Conservation (phyloP, 257 asterid genomes). For the Oldenlandia corymbosa region DNA sequence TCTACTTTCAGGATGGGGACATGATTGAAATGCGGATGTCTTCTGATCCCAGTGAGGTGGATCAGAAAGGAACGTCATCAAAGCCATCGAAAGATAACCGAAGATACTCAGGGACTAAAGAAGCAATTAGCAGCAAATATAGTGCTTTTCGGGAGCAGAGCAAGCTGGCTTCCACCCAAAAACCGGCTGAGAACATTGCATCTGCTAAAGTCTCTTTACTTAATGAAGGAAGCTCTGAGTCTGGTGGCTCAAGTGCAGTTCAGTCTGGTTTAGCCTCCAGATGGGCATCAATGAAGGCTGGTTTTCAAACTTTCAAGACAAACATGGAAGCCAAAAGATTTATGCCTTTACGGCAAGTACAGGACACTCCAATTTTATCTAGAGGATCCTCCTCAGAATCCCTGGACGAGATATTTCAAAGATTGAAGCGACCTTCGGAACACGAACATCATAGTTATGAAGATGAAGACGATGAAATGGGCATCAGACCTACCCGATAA, state of each 20-base stretch:
- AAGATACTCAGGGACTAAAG: conserved; percentile 69
- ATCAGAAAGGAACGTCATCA: conserved; percentile 64
- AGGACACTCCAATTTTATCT: conserved; percentile 40
- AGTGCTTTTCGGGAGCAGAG: conserved; percentile 72
- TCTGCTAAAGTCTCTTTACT: conserved; percentile 86
- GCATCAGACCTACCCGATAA: conserved; percentile 29
- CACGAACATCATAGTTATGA: conserved; percentile 24
- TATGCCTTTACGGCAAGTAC: conserved; percentile 57
- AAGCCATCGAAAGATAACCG: conserved; percentile 51
- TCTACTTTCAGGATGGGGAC: conserved; percentile 39
- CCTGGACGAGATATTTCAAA: conserved; percentile 83
- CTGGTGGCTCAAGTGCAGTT: conserved; percentile 21
- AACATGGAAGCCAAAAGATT: conserved; percentile 72
- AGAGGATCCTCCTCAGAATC: conserved; percentile 67
- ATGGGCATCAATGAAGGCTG: conserved; percentile 96
- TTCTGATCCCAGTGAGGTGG: conserved; percentile 40
- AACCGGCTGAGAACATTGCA: conserved; percentile 43
- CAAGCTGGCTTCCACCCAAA: conserved; percentile 34
- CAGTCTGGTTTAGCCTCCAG: conserved; percentile 68
- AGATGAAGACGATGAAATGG: conserved; percentile 45
- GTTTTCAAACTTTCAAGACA: conserved; percentile 68
- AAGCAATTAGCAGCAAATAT: conserved; percentile 80
- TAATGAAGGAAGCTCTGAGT: conserved; percentile 35
- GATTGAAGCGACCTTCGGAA: conserved; percentile 57
- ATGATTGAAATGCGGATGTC: conserved; percentile 44